A percentile compares a stretch with the other conserved stretches of the same genome.
phyloP scores from a whole-genome alignment of 495 filamentous ascomycete genomes.

The Penicillium herquei region DNA sequence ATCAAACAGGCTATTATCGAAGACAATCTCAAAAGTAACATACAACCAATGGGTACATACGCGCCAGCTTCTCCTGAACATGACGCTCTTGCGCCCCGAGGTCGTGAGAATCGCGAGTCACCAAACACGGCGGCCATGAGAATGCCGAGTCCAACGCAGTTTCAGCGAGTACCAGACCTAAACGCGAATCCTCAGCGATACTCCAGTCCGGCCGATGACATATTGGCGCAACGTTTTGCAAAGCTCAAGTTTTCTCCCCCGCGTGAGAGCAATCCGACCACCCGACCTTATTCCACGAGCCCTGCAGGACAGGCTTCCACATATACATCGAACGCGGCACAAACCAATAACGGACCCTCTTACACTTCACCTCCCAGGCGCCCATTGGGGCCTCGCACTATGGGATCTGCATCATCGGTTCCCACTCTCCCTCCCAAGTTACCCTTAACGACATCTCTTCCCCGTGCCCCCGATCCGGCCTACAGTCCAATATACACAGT shows the following conservation, averaged over 20 bases:
- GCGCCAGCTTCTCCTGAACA: constrained; percentile 11
- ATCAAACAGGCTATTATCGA: constrained; percentile 47
- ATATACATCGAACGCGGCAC: constrained; percentile 24
- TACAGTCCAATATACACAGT: constrained; percentile 67
- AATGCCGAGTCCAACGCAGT: constrained; percentile 47
- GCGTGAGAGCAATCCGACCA: constrained; percentile 27
- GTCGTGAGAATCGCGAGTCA: constrained; percentile 24
- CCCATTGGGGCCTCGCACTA: constrained; percentile 55
- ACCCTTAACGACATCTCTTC: constrained; percentile 60
- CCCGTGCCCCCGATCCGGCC: constrained; percentile 77
- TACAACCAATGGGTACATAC: constrained; percentile 26
- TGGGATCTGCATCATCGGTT: constrained; percentile 45
- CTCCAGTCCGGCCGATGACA: constrained; percentile 34
- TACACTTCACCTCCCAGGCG: constrained; percentile 29
- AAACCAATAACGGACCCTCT: constrained; percentile 17
- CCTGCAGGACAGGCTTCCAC: constrained; percentile 30
- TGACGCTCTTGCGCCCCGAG: constrained; percentile 7
- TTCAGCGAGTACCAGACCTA: constrained; percentile 26
- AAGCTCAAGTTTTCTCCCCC: constrained; percentile 33
- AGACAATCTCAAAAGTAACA: constrained; percentile 37
- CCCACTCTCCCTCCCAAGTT: constrained; percentile 55
- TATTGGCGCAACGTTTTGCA: constrained; percentile 48
- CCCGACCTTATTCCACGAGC: constrained; percentile 28
- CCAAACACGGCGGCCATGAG: constrained; percentile 20
- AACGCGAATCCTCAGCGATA: constrained; percentile 21